Base-by-base conservation (phyloP, 495 filamentous ascomycete genomes). In the Rostrohypoxylon terebratum region DNA sequence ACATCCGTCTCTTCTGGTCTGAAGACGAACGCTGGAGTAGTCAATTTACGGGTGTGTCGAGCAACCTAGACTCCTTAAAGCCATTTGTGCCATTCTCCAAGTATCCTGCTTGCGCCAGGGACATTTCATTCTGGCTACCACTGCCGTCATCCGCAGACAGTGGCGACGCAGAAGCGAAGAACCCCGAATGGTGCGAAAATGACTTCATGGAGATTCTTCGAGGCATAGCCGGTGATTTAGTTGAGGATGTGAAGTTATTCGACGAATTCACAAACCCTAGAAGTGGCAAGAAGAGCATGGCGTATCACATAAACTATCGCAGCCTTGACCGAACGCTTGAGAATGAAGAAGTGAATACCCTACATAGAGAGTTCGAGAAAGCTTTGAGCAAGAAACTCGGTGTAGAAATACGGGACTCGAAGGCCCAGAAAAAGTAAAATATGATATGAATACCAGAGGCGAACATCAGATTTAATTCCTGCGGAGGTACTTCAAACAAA, bases 1-100 rank as follows among this genome's bases (percentile, higher is more conserved):
- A 99, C 73, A 99, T 99, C 70, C 89, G 96, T n/a, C 89, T 98
- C 8, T 98, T 99, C 83, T 99, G 96, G 96, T 96, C 92, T 9
- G 81, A 83, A 54, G 96, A 99, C 74, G 69, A 83, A 70, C 88
- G 96, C 9, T 99, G 98, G 80, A 80, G 96, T 31, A 79, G 78
- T 4, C 96, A 99, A 78, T 99, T 99, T 81, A 73, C 72, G 0
- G 84, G 85, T 4, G 84, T 90, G 0, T 88, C 86, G 16, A 81
- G 86, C 23, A 55, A 80, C 54, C 69, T 85, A 16, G 76, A 63
- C 3, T 60, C 51, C 45, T 85, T 97, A 68, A 86, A 85, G 63
- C 87, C 87, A 31, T 98, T 95, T 79, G 83, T 88, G 62, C 91
- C 92, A 9, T 98, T 97, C 83, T 96, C 93, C 33, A 97, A 92